Conservation (phyloP, 1,284 basidiomycete species). For the Meripilus lineatus region DNA sequence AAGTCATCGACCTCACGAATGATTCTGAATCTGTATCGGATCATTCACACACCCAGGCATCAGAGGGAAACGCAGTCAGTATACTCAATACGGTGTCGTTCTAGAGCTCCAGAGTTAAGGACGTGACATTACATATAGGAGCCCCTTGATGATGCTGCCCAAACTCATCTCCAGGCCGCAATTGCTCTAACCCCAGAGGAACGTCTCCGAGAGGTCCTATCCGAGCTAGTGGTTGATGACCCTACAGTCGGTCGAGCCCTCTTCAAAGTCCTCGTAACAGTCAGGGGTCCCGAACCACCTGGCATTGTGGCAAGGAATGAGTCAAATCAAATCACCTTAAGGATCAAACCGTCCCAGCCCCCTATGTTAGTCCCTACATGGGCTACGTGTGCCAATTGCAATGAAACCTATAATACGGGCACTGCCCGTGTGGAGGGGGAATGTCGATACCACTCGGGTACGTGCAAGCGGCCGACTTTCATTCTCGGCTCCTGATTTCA, state of each 20-base stretch:
- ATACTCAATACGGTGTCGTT: not conserved
- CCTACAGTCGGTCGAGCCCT: slow-evolving; percentile 37
- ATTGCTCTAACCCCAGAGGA: slow-evolving; percentile 37
- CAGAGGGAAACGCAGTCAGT: not conserved
- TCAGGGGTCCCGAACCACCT: slow-evolving; percentile 13
- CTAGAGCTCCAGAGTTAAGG: not conserved
- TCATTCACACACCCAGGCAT: not conserved
- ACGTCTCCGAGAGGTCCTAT: slow-evolving; percentile 36
- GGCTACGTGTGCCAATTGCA: slow-evolving; percentile 39
- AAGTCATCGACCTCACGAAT: not conserved
- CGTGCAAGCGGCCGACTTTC: not conserved
- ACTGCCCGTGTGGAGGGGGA: slow-evolving; percentile 28
- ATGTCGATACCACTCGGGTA: slow-evolving; percentile 27
- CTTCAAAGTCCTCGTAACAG: slow-evolving; percentile 38
- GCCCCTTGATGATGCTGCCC: slow-evolving; percentile 33
- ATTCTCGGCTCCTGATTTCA: not conserved
- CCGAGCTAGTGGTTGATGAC: slow-evolving; percentile 32
- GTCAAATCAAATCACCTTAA: not conserved
- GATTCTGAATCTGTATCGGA: not conserved
- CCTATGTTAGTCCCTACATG: slow-evolving; percentile 34
- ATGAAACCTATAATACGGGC: slow-evolving; percentile 39
- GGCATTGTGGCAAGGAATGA: slow-evolving; percentile 10
- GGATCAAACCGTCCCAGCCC: slow-evolving; percentile 22
- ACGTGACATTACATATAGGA: not conserved
- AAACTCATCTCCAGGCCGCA: slow-evolving; percentile 34